Conservation (phyloP, 345 rosid species). For the Mangifera indica region DNA sequence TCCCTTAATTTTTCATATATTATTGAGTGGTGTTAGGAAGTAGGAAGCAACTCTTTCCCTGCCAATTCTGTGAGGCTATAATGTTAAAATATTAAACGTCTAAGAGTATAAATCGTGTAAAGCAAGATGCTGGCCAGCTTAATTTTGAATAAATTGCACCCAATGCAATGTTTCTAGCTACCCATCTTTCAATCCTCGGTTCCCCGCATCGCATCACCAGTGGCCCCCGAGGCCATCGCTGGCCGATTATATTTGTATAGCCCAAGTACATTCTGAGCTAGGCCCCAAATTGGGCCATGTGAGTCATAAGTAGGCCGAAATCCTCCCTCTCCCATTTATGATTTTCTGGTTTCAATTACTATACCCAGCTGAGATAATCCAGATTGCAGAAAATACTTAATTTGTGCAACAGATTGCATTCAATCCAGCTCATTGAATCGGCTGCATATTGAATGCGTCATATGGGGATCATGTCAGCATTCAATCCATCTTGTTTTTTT, state of each 20-base stretch:
- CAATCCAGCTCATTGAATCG: neutral
- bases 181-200: too few species aligned
- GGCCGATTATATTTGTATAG: neutral
- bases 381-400: neutral
- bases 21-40: neutral
- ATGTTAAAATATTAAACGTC: neutral
- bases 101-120: neutral
- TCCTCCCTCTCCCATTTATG: neutral
- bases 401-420: constrained; percentile 11
- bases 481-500: too few species aligned
- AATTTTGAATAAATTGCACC: neutral
- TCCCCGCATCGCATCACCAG: too few species aligned
- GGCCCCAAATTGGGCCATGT: neutral
- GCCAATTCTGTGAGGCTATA: neutral
- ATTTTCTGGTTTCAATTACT: neutral
- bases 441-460: too few species aligned
- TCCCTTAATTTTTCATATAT: too few species aligned
- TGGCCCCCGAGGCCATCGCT: too few species aligned
- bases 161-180: too few species aligned
- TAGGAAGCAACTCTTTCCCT: neutral
- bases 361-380: neutral
- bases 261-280: neutral
- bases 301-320: neutral
- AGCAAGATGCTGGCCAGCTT: neutral
- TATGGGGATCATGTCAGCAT: too few species aligned